Conservation (phyloP, 192 early-diverging fungal species). For the Kickxella alabastrina region DNA sequence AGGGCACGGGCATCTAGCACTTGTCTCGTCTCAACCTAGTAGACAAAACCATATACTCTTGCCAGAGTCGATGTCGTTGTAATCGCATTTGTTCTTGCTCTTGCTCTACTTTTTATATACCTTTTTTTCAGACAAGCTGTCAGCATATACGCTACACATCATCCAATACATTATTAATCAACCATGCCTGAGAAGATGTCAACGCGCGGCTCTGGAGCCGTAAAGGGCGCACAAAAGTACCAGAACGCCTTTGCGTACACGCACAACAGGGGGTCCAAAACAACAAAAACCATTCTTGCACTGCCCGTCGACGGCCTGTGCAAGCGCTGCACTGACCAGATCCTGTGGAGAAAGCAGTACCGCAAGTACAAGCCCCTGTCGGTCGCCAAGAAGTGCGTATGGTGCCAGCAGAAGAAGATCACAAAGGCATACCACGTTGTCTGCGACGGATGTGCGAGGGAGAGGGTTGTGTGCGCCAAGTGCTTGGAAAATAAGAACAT, state of each 20-base stretch:
- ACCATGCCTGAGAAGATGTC: too few relatives aligned
- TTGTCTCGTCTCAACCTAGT: not conserved
- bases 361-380: constrained; percentile 97
- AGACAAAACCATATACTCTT: too few relatives aligned
- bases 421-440: constrained; percentile 94
- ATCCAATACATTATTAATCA: too few relatives aligned
- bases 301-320: constrained; percentile 81
- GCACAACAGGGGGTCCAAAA: constrained; percentile 82
- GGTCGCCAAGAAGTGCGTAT: constrained; percentile 71
- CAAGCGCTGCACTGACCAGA: constrained; percentile 67
- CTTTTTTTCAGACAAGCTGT: constrained; percentile 8
- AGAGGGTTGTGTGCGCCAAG: constrained; percentile 88
- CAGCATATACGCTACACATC: too few relatives aligned
- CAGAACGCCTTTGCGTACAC: constrained; percentile 85
- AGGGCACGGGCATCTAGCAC: not conserved
- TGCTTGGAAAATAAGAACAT: constrained; percentile 73
- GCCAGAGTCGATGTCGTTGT: too few relatives aligned
- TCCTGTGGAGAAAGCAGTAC: constrained; percentile 86
- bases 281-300: constrained; percentile 67
- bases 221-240: constrained; percentile 82
- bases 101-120: not conserved
- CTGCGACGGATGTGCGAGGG: constrained; percentile 78
- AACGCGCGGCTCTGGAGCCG: constrained; percentile 42
- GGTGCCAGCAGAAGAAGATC: constrained; percentile 77
- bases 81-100: too few relatives aligned